phyloP scores from a whole-genome alignment of 441 rosid genomes.

The Eruca vesicaria region DNA sequence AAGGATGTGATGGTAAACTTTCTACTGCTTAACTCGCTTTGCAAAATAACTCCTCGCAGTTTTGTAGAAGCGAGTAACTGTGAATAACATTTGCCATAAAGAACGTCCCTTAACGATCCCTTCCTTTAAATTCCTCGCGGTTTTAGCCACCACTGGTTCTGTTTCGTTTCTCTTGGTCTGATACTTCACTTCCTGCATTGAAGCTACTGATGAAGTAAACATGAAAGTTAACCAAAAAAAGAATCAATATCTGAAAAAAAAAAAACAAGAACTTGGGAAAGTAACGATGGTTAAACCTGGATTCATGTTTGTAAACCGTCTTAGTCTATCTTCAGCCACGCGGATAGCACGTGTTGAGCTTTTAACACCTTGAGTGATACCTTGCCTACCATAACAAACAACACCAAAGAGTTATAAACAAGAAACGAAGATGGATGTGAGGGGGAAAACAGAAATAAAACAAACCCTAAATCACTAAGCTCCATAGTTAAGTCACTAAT shows the following conservation, averaged over 20 bases:
- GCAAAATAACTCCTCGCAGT: constrained; percentile 47
- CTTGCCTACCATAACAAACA: constrained; percentile 50
- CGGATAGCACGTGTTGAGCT: constrained; percentile 78
- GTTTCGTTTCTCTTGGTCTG: constrained; percentile 39
- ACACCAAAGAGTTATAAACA: not conserved
- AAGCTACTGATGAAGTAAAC: constrained; percentile 67
- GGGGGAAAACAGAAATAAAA: constrained; percentile 19
- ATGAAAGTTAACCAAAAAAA: constrained; percentile 41
- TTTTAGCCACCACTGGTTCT: constrained; percentile 59
- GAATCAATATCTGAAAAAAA: not conserved
- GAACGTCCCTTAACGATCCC: constrained; percentile 72
- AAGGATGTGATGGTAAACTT: not conserved
- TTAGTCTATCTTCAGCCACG: constrained; percentile 79
- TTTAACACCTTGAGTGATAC: constrained; percentile 79
- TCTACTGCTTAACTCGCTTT: constrained; percentile 44
- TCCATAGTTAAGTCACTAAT: constrained; percentile 88
- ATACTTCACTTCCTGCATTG: constrained; percentile 46
- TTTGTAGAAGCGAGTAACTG: constrained; percentile 49
- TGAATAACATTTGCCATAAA: constrained; percentile 49
- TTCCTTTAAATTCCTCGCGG: constrained; percentile 56
- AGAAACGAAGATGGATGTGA: not conserved
- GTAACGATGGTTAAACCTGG: constrained; percentile 44
- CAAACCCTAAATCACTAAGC: constrained; percentile 69
- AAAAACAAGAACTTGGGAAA: not conserved
- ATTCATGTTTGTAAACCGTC: constrained; percentile 47